A percentile compares a stretch with the other conserved stretches of the same genome.
phyloP scores from a whole-genome alignment of 306 rosid species.

The Ammopiptanthus mongolicus region DNA sequence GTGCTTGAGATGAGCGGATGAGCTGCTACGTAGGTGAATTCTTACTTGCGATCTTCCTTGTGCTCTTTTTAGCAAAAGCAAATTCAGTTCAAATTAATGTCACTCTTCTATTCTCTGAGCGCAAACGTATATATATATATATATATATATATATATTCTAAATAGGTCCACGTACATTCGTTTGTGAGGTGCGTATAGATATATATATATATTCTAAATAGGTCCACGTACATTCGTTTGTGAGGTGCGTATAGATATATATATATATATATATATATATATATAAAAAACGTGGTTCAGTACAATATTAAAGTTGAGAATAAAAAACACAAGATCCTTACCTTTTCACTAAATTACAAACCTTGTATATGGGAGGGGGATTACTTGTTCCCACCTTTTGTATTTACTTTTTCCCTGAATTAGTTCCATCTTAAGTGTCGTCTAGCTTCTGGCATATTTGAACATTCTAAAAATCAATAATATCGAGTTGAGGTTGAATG shows the following conservation, averaged over 20 bases:
- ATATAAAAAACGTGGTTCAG: no score
- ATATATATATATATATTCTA: no score
- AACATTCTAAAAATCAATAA: conserved; percentile 5
- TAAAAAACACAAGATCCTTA: no score
- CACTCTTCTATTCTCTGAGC: neutral
- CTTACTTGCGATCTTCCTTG: neutral
- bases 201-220: no score
- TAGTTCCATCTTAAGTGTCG: conserved; percentile 10
- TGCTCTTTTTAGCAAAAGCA: neutral
- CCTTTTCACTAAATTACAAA: conserved; percentile 42
- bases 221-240: no score
- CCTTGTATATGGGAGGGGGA: neutral
- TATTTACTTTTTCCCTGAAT: neutral
- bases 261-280: no score
- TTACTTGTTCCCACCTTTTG: neutral
- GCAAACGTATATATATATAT: conserved; percentile 20
- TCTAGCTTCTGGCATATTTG: neutral
- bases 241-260: no score
- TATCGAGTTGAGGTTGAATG: neutral
- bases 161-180: no score
- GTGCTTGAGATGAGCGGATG: no score
- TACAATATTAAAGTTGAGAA: no score
- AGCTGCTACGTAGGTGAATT: neutral
- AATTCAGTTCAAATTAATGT: neutral
- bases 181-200: no score